Evolutionary conservation across 2,329 filamentous ascomycete species (phyloP).

Genomic region (Calonectria pseudoturangicola): DNA sequence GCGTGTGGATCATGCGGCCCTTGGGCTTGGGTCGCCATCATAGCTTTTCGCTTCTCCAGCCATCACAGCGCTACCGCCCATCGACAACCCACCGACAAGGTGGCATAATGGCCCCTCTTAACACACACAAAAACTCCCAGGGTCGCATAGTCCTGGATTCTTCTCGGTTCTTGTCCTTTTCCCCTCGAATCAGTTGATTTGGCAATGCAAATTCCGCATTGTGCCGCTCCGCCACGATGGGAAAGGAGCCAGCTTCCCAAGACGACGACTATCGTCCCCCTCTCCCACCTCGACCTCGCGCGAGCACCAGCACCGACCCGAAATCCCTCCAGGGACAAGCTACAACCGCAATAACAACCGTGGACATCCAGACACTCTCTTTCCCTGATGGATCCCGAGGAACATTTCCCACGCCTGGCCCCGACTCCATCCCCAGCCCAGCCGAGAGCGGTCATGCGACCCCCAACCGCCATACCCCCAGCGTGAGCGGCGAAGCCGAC

Average conservation of each 20-base stretch:
- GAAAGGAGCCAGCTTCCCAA: constrained; percentile 52
- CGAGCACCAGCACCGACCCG: constrained; percentile 60
- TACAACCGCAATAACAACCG: constrained; percentile 88
- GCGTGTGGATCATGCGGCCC: constrained; percentile 29
- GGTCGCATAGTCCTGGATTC: constrained; percentile 42
- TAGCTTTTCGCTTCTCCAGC: constrained; percentile 41
- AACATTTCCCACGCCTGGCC: constrained; percentile 70
- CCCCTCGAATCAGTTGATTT: constrained; percentile 32
- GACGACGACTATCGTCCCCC: constrained; percentile 71
- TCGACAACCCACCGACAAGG: constrained; percentile 53
- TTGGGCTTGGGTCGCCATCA: constrained; percentile 21
- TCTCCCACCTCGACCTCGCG: constrained; percentile 71
- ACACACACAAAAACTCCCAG: constrained; percentile 35
- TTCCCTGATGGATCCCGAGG: constrained; percentile 82
- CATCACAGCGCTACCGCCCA: constrained; percentile 21
- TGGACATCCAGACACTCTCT: constrained; percentile 86
- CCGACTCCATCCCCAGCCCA: constrained; percentile 61
- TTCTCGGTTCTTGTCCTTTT: constrained; percentile 5
- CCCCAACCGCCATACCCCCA: constrained; percentile 57
- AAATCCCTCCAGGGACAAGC: constrained; percentile 76
- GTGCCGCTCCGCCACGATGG: constrained; percentile 52
- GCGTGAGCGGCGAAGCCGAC: constrained; percentile 69
- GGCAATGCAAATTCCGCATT: constrained; percentile 55
- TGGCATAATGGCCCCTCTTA: constrained; percentile 55
- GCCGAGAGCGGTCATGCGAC: constrained; percentile 64